phyloP scores from a whole-genome alignment of 768 basidiomycete species.

The Rhizopogon vulgaris region DNA sequence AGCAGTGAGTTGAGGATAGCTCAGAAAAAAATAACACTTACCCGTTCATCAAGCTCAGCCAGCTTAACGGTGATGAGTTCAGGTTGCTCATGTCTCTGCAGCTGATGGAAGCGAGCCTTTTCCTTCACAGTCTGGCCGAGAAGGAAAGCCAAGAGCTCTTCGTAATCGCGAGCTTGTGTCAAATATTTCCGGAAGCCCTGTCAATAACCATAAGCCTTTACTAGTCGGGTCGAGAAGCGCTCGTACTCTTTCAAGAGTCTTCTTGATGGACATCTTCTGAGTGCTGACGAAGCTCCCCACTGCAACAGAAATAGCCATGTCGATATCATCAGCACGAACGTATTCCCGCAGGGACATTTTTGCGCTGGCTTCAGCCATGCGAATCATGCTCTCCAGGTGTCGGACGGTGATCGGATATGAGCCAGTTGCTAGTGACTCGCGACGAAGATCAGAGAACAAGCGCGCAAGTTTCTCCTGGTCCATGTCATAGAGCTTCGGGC shows the following conservation, averaged over 20 bases:
- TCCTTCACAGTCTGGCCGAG: conserved; percentile 93
- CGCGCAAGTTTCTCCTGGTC: conserved; percentile 93
- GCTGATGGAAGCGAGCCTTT: conserved; percentile 77
- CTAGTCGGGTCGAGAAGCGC: neutral
- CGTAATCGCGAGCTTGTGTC: conserved; percentile 91
- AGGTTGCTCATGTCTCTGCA: conserved; percentile 73
- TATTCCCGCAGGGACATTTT: conserved; percentile 98
- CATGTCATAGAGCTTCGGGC: conserved; percentile 89
- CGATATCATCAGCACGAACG: conserved; percentile 93
- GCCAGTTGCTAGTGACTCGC: conserved; percentile 96
- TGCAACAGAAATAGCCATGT: conserved; percentile 93
- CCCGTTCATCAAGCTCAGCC: conserved; percentile 82
- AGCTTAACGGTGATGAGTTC: conserved; percentile 70
- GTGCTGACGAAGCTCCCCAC: conserved; percentile 93
- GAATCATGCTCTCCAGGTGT: conserved; percentile 97
- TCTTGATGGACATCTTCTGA: conserved; percentile 98
- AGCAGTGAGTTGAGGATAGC: conserved; percentile 6
- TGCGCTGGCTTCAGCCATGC: conserved; percentile 97
- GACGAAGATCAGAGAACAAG: conserved; percentile 92
- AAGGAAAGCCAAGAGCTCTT: conserved; percentile 91
- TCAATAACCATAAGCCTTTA: conserved; percentile 10
- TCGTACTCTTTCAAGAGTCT: conserved; percentile 84
- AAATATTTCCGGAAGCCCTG: conserved; percentile 98
- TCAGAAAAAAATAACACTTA: conserved; percentile 31
- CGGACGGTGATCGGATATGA: conserved; percentile 98